Base-by-base conservation (phyloP, 768 basidiomycete genomes). In the Podaxis sp. region DNA sequence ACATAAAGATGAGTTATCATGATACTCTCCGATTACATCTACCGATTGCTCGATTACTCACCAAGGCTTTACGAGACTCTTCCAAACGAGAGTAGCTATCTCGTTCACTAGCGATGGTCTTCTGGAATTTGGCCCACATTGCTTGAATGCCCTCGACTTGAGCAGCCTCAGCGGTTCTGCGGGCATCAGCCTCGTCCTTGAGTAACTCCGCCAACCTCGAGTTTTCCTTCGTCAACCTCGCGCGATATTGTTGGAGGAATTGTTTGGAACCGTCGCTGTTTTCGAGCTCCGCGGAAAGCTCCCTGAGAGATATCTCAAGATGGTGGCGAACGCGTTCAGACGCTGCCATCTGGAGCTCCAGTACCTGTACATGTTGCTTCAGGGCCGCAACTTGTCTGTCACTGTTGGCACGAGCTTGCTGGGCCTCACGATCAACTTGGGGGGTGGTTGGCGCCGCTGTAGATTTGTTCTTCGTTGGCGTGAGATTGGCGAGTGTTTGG, bases 1-100 rank as follows among this genome's bases (percentile, higher is more conserved):
- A 41, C 4, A 29, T 53, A 4, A 11, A 29, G 56, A 49, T 56
- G 37, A 43, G 22, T 33, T 33, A 33, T 33, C 33, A 33, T 9
- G 33, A 33, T 33, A 9, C 8, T 33, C 33, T 33, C 8, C 33
- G 7, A 33, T 33, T 33, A 33, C 33, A 2, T 33, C 33, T 9
- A 33, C 33, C 7, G 33, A 9, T 9, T 33, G 33, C 33, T 29
- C 25, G 43, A 25, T 12, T 17, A 73, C 85, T 65, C 72, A 90
- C 87, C 66, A 91, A 71, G 57, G 89, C 87, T 68, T 85, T 88
- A 51, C 85, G 79, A 15, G 88, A 89, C 65, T 89, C 89, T 66
- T 90, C 89, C 13, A 89, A 73, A 25, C 85, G 83, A 46, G 77
- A 70, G 64, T 87, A 88, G 62, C 80, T 87, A 53, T 85, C 82